Evolutionary conservation across 2,329 filamentous ascomycete genomes (phyloP), one percentile per base, ranked within the genome.

Genomic region (Cladosporium colombiae): DNA sequence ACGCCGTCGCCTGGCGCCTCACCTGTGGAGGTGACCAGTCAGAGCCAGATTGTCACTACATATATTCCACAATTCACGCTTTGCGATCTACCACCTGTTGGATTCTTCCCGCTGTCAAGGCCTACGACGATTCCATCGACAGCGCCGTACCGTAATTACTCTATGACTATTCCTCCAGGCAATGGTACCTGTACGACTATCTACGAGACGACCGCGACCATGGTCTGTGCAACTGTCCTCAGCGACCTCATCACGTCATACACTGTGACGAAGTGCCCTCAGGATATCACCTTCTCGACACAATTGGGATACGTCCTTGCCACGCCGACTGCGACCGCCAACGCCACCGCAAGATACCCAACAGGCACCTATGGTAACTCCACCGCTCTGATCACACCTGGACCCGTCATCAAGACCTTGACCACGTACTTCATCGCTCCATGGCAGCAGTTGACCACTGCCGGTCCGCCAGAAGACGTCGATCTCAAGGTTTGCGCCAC

Each of bases 201-300:
- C 33, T 82, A 79, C 70, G 74, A 72, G n/a, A 72, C 77, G 2
- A 78, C 78, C 0, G 67, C 71, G 29, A 81, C 78, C 2, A 80
- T 77, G 65, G 74, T 82, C 23, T 82, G 80, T 73, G 77, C 78
- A 1, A 82, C 80, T 0, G 79, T 76, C 0, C 73, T 82, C 33
- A 80, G 74, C 2, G 79, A 77, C 1, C 72, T 83, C 3, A 78
- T 75, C 1, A 75, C 76, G 7, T 77, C 76, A 53, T 74, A 81
- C 65, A 78, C 77, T 0, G 74, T 83, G 60, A 76, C 79, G 16
- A 72, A 77, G 6, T 82, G 81, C 68, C 73, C 73, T 27, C 79
- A 83, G 64, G 75, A 81, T 23, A 74, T 83, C 57, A 82, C 80
- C 4, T 82, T 82, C 68, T 82, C 80, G 1, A 81, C 76, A 59